phyloP scores from a whole-genome alignment of 2,329 filamentous ascomycete genomes.

The Fusarium gaditjirri region DNA sequence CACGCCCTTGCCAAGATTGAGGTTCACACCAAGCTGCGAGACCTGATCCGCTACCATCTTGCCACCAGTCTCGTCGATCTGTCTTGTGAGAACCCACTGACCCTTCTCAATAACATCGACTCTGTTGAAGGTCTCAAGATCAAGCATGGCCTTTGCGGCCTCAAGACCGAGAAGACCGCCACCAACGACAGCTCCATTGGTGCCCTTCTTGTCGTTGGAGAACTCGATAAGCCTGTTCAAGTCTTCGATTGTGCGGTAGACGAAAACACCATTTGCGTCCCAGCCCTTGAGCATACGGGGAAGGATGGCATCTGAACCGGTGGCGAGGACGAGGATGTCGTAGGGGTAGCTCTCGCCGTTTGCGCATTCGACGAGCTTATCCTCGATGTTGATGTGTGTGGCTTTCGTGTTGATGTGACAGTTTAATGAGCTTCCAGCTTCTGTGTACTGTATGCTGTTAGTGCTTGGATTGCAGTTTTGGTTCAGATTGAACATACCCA shows the following conservation, averaged over 20 bases:
- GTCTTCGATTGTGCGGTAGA: slow-evolving; percentile 88
- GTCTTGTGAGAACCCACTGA: slow-evolving; percentile 82
- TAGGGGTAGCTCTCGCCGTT: slow-evolving; percentile 77
- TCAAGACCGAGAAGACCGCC: slow-evolving; percentile 88
- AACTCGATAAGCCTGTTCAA: slow-evolving; percentile 80
- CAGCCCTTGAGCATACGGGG: slow-evolving; percentile 77
- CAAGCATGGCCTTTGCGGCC: slow-evolving; percentile 92
- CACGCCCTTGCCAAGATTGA: slow-evolving; percentile 81
- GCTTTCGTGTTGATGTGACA: slow-evolving; percentile 81
- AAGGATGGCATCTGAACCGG: slow-evolving; percentile 85
- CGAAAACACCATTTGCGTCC: slow-evolving; percentile 85
- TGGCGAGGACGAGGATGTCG: slow-evolving; percentile 84
- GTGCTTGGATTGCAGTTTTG: neutral
- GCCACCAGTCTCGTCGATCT: slow-evolving; percentile 85
- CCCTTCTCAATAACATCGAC: slow-evolving; percentile 87
- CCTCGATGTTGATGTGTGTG: slow-evolving; percentile 68
- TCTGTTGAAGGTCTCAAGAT: slow-evolving; percentile 77
- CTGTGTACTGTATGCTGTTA: slow-evolving; percentile 66
- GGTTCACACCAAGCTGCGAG: slow-evolving; percentile 78
- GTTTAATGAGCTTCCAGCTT: slow-evolving; percentile 73
- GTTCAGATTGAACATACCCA: slow-evolving; percentile 67
- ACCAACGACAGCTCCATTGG: slow-evolving; percentile 80
- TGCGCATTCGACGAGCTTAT: slow-evolving; percentile 76
- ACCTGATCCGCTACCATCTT: slow-evolving; percentile 86
- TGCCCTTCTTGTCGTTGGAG: slow-evolving; percentile 72